Conservation (phyloP, 2,329 filamentous ascomycete genomes). For the Sporothrix dimorphospora region DNA sequence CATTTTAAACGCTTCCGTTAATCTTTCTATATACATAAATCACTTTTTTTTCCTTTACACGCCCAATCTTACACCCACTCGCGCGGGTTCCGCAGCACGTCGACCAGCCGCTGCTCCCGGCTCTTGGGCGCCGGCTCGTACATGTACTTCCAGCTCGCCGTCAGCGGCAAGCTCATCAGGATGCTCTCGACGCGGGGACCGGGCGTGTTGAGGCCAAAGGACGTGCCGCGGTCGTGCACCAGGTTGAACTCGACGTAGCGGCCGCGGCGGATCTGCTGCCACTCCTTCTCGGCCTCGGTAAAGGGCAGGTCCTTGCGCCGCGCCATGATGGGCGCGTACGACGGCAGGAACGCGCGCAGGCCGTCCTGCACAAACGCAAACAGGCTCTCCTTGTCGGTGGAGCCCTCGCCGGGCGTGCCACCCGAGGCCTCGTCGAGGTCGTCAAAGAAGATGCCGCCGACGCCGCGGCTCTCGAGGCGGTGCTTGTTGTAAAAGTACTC, state of each 20-base stretch:
- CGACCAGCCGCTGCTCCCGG: conserved; percentile 77
- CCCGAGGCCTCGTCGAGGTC: conserved; percentile 81
- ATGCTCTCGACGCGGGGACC: conserved; percentile 94
- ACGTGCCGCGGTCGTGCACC: conserved; percentile 92
- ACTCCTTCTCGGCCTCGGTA: conserved; percentile 83
- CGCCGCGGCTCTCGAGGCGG: conserved; percentile 79
- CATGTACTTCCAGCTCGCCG: conserved; percentile 96
- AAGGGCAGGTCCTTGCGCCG: conserved; percentile 90
- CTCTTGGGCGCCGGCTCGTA: conserved; percentile 76
- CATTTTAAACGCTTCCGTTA: not conserved
- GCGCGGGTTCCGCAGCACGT: conserved; percentile 67
- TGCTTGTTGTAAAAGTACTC: conserved; percentile 96
- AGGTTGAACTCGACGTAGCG: conserved; percentile 98
- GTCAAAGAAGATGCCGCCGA: conserved; percentile 98
- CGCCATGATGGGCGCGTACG: conserved; percentile 87
- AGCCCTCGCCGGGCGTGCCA: conserved; percentile 2
- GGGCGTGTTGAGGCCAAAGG: conserved; percentile 91
- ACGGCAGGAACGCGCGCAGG: conserved; percentile 83
- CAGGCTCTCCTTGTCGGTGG: conserved; percentile 74
- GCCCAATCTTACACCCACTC: conserved; percentile 61
- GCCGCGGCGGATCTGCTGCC: conserved; percentile 94
- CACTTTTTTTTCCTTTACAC: conserved; percentile 22
- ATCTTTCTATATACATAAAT: not conserved
- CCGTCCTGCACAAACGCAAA: conserved; percentile 90
- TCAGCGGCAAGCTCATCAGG: conserved; percentile 92